Evolutionary conservation across 306 rosid genomes (phyloP).

Genomic region (Prunus mongolica): DNA sequence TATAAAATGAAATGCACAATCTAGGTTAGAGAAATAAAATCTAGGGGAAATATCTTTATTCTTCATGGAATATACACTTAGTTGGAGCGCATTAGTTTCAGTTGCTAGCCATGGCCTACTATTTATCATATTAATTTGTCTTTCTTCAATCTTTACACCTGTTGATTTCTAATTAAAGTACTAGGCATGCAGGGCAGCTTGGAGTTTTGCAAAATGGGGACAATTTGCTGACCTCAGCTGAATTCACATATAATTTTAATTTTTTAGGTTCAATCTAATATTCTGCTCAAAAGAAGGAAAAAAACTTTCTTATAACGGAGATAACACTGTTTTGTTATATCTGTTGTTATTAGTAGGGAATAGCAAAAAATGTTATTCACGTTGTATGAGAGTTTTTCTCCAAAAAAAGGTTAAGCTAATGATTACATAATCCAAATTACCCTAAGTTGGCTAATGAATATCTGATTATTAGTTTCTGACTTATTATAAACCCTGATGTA

Average conservation of each 20-base stretch:
- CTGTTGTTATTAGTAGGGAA: accelerated
- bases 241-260: not conserved
- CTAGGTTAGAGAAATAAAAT: constrained; percentile 15
- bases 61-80: constrained; percentile 12
- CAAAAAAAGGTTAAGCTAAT: not conserved
- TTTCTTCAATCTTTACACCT: not conserved
- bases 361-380: no score
- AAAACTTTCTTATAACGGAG: accelerated
- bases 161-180: not conserved
- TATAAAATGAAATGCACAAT: constrained; percentile 5
- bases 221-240: not conserved
- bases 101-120: not conserved
- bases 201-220: not conserved
- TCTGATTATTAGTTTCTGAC: not conserved
- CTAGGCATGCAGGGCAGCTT: not conserved
- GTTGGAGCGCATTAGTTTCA: constrained; percentile 11
- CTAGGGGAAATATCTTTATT: constrained; percentile 17
- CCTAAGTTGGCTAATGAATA: not conserved
- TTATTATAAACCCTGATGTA: not conserved
- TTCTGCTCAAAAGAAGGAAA: not conserved
- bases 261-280: not conserved
- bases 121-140: not conserved
- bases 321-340: no score
- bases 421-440: constrained; percentile 4
- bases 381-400: not conserved